phyloP scores from a whole-genome alignment of 2,329 filamentous ascomycete species.

The Ceratocystis harringtonii region DNA sequence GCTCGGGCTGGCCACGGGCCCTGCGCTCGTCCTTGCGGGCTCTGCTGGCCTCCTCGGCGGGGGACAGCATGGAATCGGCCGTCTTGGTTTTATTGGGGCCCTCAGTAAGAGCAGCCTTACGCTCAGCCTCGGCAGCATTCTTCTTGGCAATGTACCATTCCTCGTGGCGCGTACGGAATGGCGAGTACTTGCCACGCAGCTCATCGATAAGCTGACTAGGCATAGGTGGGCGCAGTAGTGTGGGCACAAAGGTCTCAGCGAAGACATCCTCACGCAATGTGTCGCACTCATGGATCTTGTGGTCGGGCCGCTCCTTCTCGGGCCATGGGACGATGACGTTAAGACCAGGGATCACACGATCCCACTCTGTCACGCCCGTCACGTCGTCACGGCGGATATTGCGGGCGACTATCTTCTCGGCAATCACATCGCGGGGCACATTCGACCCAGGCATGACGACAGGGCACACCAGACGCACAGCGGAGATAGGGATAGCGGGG shows the following conservation, averaged over 20 bases:
- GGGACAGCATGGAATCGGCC: slow-evolving; percentile 35
- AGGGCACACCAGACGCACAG: slow-evolving; percentile 70
- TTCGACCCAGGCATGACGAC: slow-evolving; percentile 52
- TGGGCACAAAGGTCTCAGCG: slow-evolving; percentile 60
- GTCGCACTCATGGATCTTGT: slow-evolving; percentile 46
- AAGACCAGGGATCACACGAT: slow-evolving; percentile 52
- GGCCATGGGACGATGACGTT: slow-evolving; percentile 69
- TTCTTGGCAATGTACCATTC: slow-evolving; percentile 53
- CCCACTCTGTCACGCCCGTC: slow-evolving; percentile 30
- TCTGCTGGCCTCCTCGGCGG: slow-evolving; percentile 44
- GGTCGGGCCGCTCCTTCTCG: slow-evolving; percentile 38
- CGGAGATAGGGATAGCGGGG: slow-evolving; percentile 48
- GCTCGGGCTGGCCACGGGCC: slow-evolving; percentile 38
- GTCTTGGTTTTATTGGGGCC: slow-evolving; percentile 21
- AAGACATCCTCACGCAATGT: slow-evolving; percentile 66
- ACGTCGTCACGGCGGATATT: slow-evolving; percentile 30
- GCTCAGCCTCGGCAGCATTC: slow-evolving; percentile 39
- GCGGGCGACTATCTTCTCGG: slow-evolving; percentile 50
- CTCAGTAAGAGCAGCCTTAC: slow-evolving; percentile 24
- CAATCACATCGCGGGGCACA: slow-evolving; percentile 55
- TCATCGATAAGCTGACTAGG: slow-evolving; percentile 68
- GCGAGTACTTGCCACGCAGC: slow-evolving; percentile 67
- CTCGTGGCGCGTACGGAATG: slow-evolving; percentile 69
- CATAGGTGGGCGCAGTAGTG: slow-evolving; percentile 62
- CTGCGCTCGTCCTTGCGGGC: slow-evolving; percentile 37